phyloP scores from a whole-genome alignment of 495 filamentous ascomycete species.

The Durotheca rogersii region DNA sequence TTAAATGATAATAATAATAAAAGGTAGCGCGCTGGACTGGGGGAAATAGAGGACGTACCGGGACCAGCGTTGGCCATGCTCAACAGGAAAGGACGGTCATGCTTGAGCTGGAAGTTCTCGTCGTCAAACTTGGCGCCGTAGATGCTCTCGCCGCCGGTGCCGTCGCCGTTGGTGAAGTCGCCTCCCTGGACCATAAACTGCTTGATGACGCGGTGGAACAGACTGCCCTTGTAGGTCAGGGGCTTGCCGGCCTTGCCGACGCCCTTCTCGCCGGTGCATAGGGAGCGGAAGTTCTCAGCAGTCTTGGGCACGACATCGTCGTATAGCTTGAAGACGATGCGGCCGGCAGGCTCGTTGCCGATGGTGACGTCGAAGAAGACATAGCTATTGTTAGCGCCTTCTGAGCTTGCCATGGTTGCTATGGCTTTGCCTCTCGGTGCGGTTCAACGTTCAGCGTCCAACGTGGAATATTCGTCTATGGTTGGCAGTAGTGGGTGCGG shows the following conservation, averaged over 20 bases:
- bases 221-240: constrained; percentile 85
- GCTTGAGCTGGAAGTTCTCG: constrained; percentile 92
- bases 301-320: constrained; percentile 93
- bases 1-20: background rate
- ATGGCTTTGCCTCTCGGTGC: background rate
- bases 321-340: constrained; percentile 82
- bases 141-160: constrained; percentile 95
- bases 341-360: constrained; percentile 66
- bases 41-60: constrained; percentile 70
- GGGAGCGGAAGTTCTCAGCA: constrained; percentile 89
- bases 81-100: constrained; percentile 90
- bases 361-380: constrained; percentile 91
- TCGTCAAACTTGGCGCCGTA: constrained; percentile 98
- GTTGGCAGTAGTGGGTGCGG: background rate
- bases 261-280: constrained; percentile 93
- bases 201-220: constrained; percentile 97
- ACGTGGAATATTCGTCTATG: background rate
- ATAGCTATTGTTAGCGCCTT: constrained; percentile 67
- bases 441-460: background rate
- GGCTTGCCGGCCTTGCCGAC: constrained; percentile 79
- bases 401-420: constrained; percentile 37
- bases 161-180: constrained; percentile 93
- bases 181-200: constrained; percentile 99
- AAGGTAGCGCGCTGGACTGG: too few species aligned
- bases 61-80: constrained; percentile 98